Evolutionary conservation across 257 asterid species (phyloP).

Genomic region (Solanum appendiculatum): DNA sequence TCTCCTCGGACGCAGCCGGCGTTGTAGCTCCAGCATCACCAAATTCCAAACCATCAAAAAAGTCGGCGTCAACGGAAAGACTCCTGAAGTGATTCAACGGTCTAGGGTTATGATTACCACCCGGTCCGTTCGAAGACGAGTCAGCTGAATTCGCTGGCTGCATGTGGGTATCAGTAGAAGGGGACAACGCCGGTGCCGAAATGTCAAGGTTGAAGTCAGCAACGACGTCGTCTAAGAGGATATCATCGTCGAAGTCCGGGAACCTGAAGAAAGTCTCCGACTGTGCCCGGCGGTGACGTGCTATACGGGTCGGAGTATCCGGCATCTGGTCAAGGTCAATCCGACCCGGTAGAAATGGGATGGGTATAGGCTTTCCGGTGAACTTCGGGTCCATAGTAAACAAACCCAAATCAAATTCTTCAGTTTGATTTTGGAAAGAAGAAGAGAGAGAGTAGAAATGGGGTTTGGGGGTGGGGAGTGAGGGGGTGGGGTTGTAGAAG

Average conservation of each 20-base stretch:
- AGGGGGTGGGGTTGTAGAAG: neutral
- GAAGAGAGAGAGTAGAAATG: neutral
- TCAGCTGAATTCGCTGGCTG: conserved; percentile 14
- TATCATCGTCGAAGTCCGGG: conserved; percentile 62
- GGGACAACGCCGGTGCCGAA: conserved; percentile 15
- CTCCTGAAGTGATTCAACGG: conserved; percentile 54
- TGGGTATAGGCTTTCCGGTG: conserved; percentile 34
- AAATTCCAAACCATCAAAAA: conserved; percentile 62
- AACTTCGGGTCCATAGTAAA: conserved; percentile 46
- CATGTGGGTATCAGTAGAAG: neutral
- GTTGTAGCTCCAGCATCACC: conserved; percentile 13
- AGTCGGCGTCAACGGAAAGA: conserved; percentile 78
- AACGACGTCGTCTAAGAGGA: conserved; percentile 58
- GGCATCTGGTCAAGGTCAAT: conserved; percentile 72
- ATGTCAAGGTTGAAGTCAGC: conserved; percentile 41
- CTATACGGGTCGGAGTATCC: conserved; percentile 60
- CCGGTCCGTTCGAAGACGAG: conserved; percentile 13
- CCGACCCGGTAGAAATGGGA: conserved; percentile 25
- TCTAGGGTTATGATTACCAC: conserved; percentile 2
- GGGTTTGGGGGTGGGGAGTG: neutral
- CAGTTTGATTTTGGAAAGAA: neutral
- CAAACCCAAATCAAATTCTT: neutral
- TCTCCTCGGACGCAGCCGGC: conserved; percentile 7
- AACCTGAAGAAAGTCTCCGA: conserved; percentile 82
- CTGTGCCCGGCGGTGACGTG: conserved; percentile 81